Evolutionary conservation across 2,329 filamentous ascomycete genomes (phyloP), one percentile per base, ranked within the genome.

Genomic region (Alternaria dauci): DNA sequence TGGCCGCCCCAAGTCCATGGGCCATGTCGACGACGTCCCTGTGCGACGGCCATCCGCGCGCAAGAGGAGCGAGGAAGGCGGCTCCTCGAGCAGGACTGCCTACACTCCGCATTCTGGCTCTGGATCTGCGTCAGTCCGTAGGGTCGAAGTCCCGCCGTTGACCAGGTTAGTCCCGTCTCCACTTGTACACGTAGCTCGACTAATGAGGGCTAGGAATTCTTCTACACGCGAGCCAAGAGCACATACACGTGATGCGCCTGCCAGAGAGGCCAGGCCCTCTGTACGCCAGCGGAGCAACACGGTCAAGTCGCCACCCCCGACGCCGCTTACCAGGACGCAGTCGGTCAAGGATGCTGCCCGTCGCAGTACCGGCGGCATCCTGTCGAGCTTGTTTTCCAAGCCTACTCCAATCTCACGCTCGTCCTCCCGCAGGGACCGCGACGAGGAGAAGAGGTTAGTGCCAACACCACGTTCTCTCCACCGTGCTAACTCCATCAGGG

Each of bases 401-500:
- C 52, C 66, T 32, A 65, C 66, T 38, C 66, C 72, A 5, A 63
- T 71, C 5, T 62, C 68, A 30, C 68, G 73, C 9, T 58, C 69
- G n/a, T 55, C 72, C 5, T 63, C 66, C 8, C 59, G 71, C 8
- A 52, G 63, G 23, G 52, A 68, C 28, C 68, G 71, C 30, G 76
- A 75, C 51, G 75, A 77, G 30, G 54, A 72, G 16, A 63, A 64
- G 52, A 69, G 66, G 72, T 74, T 32, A 38, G 56, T 62, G 5
- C 18, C 20, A 26, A 18, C 18, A 4, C n/a, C 42, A 26, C 14
- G 16, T 32, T 30, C 44, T 5, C 16, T 48, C 8, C 32, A 39
- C 67, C 72, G 67, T 74, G 44, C 20, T 50, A 50, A 50, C 32
- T 42, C 14, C 12, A 26, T 8, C 68, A 93, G 89, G 59, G 84